Conservation (phyloP, 148 eudicot genomes). For the Pouteria glomerata region DNA sequence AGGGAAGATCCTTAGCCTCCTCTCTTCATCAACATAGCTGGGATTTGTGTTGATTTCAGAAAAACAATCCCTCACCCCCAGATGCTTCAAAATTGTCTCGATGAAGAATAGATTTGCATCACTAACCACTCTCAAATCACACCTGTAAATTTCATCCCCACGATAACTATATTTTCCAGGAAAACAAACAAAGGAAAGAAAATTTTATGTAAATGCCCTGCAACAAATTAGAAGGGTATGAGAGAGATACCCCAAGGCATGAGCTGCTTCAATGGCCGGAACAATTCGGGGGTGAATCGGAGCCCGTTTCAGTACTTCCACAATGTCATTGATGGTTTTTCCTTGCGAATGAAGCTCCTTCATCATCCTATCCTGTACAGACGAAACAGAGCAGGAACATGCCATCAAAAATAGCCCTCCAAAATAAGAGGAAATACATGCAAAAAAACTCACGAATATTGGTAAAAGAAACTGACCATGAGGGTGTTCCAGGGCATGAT, state of each 20-base stretch:
- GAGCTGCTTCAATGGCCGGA: slow-evolving; percentile 63
- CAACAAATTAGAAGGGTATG: not conserved
- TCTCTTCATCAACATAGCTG: slow-evolving; percentile 50
- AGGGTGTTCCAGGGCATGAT: slow-evolving; percentile 80
- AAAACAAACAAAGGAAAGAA: not conserved
- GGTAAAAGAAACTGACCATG: slow-evolving; percentile 44
- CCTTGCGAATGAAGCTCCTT: slow-evolving; percentile 65
- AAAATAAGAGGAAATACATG: too few relatives aligned
- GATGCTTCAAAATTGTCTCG: slow-evolving; percentile 60
- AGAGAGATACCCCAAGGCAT: slow-evolving; percentile 86
- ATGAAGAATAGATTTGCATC: slow-evolving; percentile 82
- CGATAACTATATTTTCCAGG: not conserved
- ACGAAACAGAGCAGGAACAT: too few relatives aligned
- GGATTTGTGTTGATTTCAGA: slow-evolving; percentile 77
- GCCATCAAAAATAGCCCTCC: too few relatives aligned
- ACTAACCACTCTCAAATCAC: slow-evolving; percentile 79
- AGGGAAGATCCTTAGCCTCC: slow-evolving; percentile 63
- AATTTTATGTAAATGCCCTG: too few relatives aligned
- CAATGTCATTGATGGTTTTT: slow-evolving; percentile 51
- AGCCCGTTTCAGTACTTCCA: slow-evolving; percentile 40
- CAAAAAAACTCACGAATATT: too few relatives aligned
- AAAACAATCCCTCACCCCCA: slow-evolving; percentile 53
- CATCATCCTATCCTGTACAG: slow-evolving; percentile 72
- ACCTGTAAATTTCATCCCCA: slow-evolving; percentile 39
- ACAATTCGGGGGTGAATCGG: slow-evolving; percentile 68